Evolutionary conservation across 2,329 filamentous ascomycete genomes (phyloP).

Genomic region (Dryadomyces sulphureus): DNA sequence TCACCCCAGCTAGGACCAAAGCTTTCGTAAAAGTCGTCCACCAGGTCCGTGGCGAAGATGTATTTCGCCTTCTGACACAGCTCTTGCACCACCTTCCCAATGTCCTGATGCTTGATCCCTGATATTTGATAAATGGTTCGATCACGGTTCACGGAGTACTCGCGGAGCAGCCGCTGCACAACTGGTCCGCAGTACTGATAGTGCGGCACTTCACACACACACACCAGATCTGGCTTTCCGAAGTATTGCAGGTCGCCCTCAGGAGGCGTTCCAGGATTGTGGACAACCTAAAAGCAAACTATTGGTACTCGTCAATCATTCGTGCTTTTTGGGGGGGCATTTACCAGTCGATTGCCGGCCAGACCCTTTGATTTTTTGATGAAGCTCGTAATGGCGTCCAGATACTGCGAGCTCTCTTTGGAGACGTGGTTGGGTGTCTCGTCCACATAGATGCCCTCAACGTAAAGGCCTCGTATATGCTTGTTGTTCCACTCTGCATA

Average conservation of each 20-base stretch:
- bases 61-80: slow-evolving; percentile 5
- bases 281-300: slow-evolving; percentile 5
- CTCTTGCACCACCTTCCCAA: neutral
- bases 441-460: slow-evolving; percentile 9
- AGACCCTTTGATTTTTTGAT: slow-evolving; percentile 1
- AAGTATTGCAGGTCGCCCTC: slow-evolving; percentile 5
- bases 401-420: neutral
- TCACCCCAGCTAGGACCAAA: slow-evolving; percentile 6
- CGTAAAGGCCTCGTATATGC: slow-evolving; percentile 3
- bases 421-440: slow-evolving; percentile 8
- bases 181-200: neutral
- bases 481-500: neutral
- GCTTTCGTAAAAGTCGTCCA: slow-evolving; percentile 9
- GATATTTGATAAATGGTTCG: slow-evolving; percentile 2
- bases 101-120: neutral
- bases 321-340: no score
- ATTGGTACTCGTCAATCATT: no score
- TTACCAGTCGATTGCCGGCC: slow-evolving; percentile 3
- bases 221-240: slow-evolving; percentile 8
- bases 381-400: neutral
- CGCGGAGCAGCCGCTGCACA: slow-evolving; percentile 3
- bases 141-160: neutral
- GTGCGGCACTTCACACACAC: slow-evolving; percentile 7
- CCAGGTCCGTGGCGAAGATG: slow-evolving; percentile 8
- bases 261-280: slow-evolving; percentile 9